These are phyloP conservation scores for Phytophthora pluvialis DNA, from an alignment of 352 stramenopile genomes.

Conservation along the genomic window DNA sequence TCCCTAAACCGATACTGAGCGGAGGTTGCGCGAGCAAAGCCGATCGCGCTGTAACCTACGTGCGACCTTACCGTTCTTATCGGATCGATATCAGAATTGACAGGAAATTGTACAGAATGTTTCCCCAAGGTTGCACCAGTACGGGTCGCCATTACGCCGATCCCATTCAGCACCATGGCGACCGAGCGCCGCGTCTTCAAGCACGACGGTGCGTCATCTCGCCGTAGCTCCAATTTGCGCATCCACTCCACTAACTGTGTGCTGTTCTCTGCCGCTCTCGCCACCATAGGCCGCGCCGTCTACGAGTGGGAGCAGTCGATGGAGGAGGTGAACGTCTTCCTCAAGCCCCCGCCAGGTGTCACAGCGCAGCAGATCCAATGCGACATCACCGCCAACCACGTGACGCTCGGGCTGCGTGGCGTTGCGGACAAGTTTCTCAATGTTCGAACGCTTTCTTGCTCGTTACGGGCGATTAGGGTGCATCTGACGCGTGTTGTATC, in stretches of 20 bases:
- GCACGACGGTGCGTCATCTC: slow-evolving; percentile 56
- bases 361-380: slow-evolving; percentile 86
- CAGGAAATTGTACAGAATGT: slow-evolving; percentile 21
- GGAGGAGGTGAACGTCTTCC: slow-evolving; percentile 96
- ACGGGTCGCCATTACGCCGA: background rate
- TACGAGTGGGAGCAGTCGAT: slow-evolving; percentile 98
- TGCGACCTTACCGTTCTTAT: no score
- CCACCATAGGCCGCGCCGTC: slow-evolving; percentile 68
- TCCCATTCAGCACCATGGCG: slow-evolving; percentile 43
- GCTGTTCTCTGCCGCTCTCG: background rate
- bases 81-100: background rate
- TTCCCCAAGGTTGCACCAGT: slow-evolving; percentile 44
- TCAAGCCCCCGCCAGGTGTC: slow-evolving; percentile 89
- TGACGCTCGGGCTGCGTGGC: slow-evolving; percentile 91
- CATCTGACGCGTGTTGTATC: background rate
- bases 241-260: background rate
- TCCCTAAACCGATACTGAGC: no score
- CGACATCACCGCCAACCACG: slow-evolving; percentile 88
- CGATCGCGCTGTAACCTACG: no score
- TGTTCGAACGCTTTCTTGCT: slow-evolving; percentile 38
- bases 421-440: slow-evolving; percentile 94
- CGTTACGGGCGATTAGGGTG: background rate
- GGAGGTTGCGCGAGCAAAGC: no score
- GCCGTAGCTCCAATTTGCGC: background rate
- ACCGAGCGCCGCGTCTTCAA: slow-evolving; percentile 70